Percentiles rank a stretch among this genome's conserved stretches.
phyloP scores from a whole-genome alignment of 805 yeast genomes.

The Kurtzmaniella cleridarum region DNA sequence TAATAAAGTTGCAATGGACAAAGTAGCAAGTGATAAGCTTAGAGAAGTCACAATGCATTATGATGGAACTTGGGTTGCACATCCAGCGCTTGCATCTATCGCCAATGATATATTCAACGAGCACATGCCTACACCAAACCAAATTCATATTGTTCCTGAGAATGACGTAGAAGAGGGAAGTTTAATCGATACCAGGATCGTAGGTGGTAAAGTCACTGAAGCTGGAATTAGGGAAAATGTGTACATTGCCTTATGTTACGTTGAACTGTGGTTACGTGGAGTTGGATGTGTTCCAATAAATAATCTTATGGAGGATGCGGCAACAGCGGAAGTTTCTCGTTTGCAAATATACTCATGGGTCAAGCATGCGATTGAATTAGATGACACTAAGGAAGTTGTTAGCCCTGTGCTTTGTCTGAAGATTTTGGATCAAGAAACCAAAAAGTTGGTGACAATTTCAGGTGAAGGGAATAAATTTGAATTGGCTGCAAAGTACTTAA shows the following conservation, averaged over 20 bases:
- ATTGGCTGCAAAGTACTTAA: constrained; percentile 13
- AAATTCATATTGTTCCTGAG: constrained; percentile 11
- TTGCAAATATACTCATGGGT: constrained; percentile 17
- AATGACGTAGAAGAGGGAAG: constrained; percentile 10
- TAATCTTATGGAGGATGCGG: constrained; percentile 19
- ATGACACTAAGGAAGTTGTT: constrained; percentile 8
- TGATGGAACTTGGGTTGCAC: constrained; percentile 21
- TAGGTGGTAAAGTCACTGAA: constrained; percentile 9
- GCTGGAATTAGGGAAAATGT: constrained; percentile 15
- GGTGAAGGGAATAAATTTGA: constrained; percentile 9
- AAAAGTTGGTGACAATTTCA: constrained; percentile 5
- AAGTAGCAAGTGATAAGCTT: constrained; percentile 63
- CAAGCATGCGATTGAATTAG: constrained; percentile 11
- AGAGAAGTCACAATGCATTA: constrained; percentile 17
- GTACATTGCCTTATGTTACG: constrained; percentile 16
- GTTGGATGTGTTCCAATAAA: constrained; percentile 18
- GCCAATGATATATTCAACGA: constrained; percentile 14
- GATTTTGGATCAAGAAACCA: constrained; percentile 12
- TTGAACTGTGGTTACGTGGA: constrained; percentile 18
- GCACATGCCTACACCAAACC: constrained; percentile 19
- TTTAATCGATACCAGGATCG: constrained; percentile 12
- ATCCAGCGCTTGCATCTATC: constrained; percentile 16
- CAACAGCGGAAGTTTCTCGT: constrained; percentile 19
- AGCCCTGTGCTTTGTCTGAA: constrained; percentile 11
- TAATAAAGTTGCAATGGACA: constrained; percentile 63